Evolutionary conservation across 2,329 filamentous ascomycete species (phyloP).

Genomic region (Aschersonia sp.): DNA sequence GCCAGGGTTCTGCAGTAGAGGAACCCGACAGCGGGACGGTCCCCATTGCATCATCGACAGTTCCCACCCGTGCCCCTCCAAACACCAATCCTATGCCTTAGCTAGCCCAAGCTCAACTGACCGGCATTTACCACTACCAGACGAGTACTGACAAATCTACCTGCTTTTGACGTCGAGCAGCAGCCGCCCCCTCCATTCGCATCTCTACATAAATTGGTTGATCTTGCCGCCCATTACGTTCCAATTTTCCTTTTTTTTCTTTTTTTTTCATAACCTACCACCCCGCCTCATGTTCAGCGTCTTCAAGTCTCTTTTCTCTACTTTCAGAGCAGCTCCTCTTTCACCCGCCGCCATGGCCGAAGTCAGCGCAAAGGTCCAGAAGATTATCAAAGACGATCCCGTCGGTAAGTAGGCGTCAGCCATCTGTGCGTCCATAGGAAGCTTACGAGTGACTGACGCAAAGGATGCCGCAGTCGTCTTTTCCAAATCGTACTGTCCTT

Average conservation of each 20-base stretch:
- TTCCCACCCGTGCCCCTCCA: neutral
- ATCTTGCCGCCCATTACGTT: no score
- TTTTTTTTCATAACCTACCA: no score
- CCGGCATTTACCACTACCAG: no score
- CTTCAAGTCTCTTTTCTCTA: conserved; percentile 56
- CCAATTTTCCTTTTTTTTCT: no score
- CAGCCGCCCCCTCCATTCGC: no score
- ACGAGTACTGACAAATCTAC: no score
- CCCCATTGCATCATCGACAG: conserved; percentile 2
- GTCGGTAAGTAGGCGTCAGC: conserved; percentile 44
- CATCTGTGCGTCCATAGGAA: neutral
- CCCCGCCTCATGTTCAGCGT: conserved; percentile 39
- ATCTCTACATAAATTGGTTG: no score
- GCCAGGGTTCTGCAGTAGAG: no score
- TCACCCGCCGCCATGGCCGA: conserved; percentile 62
- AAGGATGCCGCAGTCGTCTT: conserved; percentile 55
- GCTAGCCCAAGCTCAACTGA: neutral
- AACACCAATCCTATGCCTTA: neutral
- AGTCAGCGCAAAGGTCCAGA: conserved; percentile 69
- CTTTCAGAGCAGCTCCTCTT: conserved; percentile 7
- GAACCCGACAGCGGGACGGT: neutral
- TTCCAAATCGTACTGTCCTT: conserved; percentile 93
- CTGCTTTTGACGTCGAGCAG: no score
- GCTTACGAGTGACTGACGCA: neutral
- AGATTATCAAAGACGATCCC: conserved; percentile 76